Evolutionary conservation across 768 basidiomycete species (phyloP).

Genomic region (Nevesoporus exiguus): DNA sequence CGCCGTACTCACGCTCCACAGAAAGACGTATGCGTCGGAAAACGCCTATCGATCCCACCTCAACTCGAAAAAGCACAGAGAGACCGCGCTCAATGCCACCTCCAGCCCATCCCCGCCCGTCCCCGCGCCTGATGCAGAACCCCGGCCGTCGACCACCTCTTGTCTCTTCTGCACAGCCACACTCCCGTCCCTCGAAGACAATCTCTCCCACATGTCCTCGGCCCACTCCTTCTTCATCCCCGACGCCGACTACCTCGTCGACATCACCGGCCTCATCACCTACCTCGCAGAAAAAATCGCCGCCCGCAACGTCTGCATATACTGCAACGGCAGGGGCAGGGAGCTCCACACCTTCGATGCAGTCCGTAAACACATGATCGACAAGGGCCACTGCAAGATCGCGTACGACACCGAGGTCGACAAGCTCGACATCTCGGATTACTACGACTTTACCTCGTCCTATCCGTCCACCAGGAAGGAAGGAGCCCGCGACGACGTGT

Average conservation of each 20-base stretch:
- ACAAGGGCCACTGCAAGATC: constrained; percentile 96
- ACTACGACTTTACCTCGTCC: constrained; percentile 84
- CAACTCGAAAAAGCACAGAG: constrained; percentile 85
- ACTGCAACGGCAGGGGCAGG: constrained; percentile 76
- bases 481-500: constrained; percentile 30
- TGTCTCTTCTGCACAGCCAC: constrained; percentile 84
- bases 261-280: constrained; percentile 73
- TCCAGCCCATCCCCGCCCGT: background rate
- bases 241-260: constrained; percentile 85
- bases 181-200: constrained; percentile 53
- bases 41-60: constrained; percentile 89
- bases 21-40: constrained; percentile 86
- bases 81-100: constrained; percentile 57
- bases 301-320: constrained; percentile 90
- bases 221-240: constrained; percentile 95
- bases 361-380: constrained; percentile 91
- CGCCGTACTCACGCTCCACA: constrained; percentile 29
- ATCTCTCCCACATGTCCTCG: constrained; percentile 82
- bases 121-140: background rate
- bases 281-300: constrained; percentile 93
- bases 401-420: constrained; percentile 82
- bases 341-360: constrained; percentile 85
- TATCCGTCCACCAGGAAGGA: constrained; percentile 48
- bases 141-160: constrained; percentile 51
- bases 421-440: constrained; percentile 85